A percentile compares a stretch with the other conserved stretches of the same genome.
Evolutionary conservation across 108 stramenopile species (phyloP).

Genomic region (Halocafeteria seosinensis): DNA sequence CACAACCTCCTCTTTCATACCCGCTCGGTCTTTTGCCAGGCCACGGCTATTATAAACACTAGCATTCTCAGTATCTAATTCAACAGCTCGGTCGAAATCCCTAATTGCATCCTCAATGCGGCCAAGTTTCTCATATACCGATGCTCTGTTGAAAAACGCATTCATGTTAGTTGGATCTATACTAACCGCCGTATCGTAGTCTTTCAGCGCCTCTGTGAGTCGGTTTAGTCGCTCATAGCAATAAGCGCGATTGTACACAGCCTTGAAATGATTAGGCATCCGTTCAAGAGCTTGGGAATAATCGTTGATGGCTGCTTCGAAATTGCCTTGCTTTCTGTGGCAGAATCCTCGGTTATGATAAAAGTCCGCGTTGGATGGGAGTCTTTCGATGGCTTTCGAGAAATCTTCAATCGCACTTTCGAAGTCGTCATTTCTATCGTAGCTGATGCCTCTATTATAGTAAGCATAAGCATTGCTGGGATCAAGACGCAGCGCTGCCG

Average conservation of each 20-base stretch:
- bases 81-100: constrained; percentile 4
- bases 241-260: constrained; percentile 12
- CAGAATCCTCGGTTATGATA: constrained; percentile 22
- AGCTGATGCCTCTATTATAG: constrained; percentile 23
- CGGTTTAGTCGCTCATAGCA: neutral
- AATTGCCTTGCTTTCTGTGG: constrained; percentile 15
- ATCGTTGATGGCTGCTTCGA: constrained; percentile 11
- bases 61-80: neutral
- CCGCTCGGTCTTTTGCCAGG: constrained; percentile 3
- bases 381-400: constrained; percentile 11
- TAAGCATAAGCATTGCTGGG: constrained; percentile 13
- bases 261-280: constrained; percentile 8
- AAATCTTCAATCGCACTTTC: constrained; percentile 19
- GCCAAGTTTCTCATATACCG: constrained; percentile 9
- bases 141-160: constrained; percentile 1
- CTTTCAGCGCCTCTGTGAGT: constrained; percentile 9
- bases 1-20: constrained; percentile 3
- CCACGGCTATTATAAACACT: constrained; percentile 1
- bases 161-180: neutral
- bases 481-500: constrained; percentile 10
- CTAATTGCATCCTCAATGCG: constrained; percentile 5
- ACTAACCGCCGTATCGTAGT: constrained; percentile 7
- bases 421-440: constrained; percentile 11
- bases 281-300: constrained; percentile 5
- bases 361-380: constrained; percentile 17